Evolutionary conservation across 331 rosid species (phyloP), one percentile per base, ranked within the genome.

Genomic region (Ulmus americana): DNA sequence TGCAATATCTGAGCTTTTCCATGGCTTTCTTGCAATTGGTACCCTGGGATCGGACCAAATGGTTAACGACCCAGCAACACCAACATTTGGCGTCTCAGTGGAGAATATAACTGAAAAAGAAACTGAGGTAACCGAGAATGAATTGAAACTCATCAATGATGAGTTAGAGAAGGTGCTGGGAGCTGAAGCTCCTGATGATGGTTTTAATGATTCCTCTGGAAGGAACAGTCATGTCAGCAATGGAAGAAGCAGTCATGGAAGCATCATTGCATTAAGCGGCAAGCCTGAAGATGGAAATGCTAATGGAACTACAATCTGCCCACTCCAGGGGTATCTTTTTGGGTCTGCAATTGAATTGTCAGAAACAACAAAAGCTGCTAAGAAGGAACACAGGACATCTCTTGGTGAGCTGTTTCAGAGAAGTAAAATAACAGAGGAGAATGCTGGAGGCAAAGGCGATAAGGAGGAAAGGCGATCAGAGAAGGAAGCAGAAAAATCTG

Each of bases 11-110:
- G 91, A 88, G 68, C 81, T 83, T 77, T 94, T 90, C 77, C 97
- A 92, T 44, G 99, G 99, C 10, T 94, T 94, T 66, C 79, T 94
- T n/a, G 95, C 99, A 3, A 90, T 94, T 13, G 99, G 99, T 59
- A 94, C 99, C 22, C 91, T 94, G 49, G 97, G 97, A n/a, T 76
- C 88, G 6, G 95, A 87, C 8, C 91, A 89, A 66, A 66, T 75
- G 11, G 64, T 74, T 39, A 62, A 77, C 5, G 83, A 85, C 61
- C 86, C 90, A 41, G 70, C 89, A 68, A 94, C 97, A 18, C 99
- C 99, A 72, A 81, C 81, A 72, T 86, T 94, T 58, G 76, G 85
- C 41, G 79, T 82, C 62, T 87, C 95, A 0, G 82, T 89, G 12
- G 90, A 86, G 63, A 87, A 87, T 40, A 94, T 94, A 56, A 87